Percentiles rank a stretch among this genome's conserved stretches.
These are phyloP conservation scores for Colletotrichum liriopes DNA, from an alignment of 2,329 filamentous ascomycete genomes.

Conservation along the genomic window DNA sequence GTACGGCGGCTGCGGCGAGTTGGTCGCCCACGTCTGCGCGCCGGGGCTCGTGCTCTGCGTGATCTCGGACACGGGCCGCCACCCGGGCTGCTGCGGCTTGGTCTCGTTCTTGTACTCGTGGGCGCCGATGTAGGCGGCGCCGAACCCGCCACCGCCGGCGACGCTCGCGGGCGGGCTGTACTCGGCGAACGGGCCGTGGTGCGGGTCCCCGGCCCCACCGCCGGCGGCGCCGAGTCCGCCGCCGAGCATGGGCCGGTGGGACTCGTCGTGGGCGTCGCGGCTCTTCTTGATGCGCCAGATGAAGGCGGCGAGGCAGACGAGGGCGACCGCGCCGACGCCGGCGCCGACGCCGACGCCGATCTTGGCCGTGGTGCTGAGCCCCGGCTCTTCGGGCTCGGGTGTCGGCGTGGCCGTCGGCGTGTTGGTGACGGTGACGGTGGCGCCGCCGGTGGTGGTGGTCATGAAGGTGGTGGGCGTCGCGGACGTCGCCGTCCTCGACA, in stretches of 20 bases:
- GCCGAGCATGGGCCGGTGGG: conserved; percentile 42
- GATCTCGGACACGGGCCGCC: conserved; percentile 25
- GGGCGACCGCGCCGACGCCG: conserved; percentile 47
- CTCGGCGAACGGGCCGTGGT: conserved; percentile 20
- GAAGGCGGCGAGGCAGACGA: conserved; percentile 32
- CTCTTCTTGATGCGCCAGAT: conserved; percentile 37
- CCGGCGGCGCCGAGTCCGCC: conserved; percentile 13
- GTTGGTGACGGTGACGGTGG: conserved; percentile 34
- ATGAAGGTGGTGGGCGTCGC: conserved; percentile 29
- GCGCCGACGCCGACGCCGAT: conserved; percentile 59
- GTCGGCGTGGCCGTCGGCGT: conserved; percentile 11
- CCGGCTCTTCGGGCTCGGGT: conserved; percentile 8
- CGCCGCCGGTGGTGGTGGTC: conserved; percentile 31
- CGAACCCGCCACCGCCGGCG: conserved; percentile 11
- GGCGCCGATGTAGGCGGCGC: conserved; percentile 3
- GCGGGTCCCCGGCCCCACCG: conserved; percentile 26
- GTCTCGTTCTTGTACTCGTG: conserved; percentile 27
- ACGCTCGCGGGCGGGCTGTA: conserved; percentile 24
- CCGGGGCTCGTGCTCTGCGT: conserved; percentile 19
- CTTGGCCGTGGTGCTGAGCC: conserved; percentile 55
- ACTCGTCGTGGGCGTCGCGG: conserved; percentile 40
- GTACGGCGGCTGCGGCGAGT: conserved; percentile 26
- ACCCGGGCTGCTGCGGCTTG: neutral
- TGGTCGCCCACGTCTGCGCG: conserved; percentile 35
- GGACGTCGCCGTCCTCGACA: conserved; percentile 44